These are phyloP conservation scores for Clonostachys solani DNA, from an alignment of 2,329 filamentous ascomycete genomes.

Conservation along the genomic window DNA sequence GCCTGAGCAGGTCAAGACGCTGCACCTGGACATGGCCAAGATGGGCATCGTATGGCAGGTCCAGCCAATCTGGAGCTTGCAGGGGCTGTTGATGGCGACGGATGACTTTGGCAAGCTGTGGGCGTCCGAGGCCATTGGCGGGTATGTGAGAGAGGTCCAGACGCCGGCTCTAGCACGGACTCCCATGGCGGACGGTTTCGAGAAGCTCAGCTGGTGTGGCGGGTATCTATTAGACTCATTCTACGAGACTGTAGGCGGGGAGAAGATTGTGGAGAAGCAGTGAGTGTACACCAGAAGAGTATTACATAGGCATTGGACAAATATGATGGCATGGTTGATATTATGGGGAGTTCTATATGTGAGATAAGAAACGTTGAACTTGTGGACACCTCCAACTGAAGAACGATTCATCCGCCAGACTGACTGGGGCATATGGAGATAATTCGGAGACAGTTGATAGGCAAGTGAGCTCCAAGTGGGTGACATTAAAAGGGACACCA, in stretches of 20 bases:
- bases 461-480: no score
- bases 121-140: slow-evolving; percentile 26
- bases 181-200: slow-evolving; percentile 21
- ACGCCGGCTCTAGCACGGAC: slow-evolving; percentile 14
- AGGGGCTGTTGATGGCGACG: slow-evolving; percentile 25
- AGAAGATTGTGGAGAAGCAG: slow-evolving; percentile 5
- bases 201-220: slow-evolving; percentile 26
- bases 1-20: slow-evolving; percentile 18
- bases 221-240: slow-evolving; percentile 28
- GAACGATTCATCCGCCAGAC: no score
- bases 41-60: slow-evolving; percentile 32
- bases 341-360: no score
- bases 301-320: no score
- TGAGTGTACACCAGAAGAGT: no score
- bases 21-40: slow-evolving; percentile 25
- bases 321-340: no score
- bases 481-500: no score
- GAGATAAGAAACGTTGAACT: no score
- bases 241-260: slow-evolving; percentile 21
- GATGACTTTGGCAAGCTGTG: slow-evolving; percentile 25
- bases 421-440: no score
- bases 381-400: no score
- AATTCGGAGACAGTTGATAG: no score
- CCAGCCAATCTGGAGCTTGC: slow-evolving; percentile 30
- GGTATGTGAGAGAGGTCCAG: slow-evolving; percentile 16